phyloP scores from a whole-genome alignment of 192 early-diverging fungal species.

The Podila clonocystis region DNA sequence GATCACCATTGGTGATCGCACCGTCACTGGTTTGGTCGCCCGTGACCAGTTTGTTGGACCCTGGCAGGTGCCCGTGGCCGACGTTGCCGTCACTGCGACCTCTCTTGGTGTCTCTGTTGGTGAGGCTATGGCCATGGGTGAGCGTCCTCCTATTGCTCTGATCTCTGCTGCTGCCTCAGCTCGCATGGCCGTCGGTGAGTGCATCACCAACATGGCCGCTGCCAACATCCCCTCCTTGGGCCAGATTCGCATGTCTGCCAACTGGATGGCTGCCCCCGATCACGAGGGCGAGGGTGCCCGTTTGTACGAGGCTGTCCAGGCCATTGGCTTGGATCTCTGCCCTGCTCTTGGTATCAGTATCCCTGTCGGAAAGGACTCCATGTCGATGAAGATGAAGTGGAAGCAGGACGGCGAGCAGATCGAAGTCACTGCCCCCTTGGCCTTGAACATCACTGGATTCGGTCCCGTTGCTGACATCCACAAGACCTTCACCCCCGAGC shows the following conservation, averaged over 20 bases:
- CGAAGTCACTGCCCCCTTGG: slow-evolving; percentile 89
- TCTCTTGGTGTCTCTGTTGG: slow-evolving; percentile 81
- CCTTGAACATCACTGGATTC: slow-evolving; percentile 94
- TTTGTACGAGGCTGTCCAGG: slow-evolving; percentile 92
- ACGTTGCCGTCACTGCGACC: slow-evolving; percentile 92
- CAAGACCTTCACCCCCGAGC: slow-evolving; percentile 90
- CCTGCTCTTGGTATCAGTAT: slow-evolving; percentile 92
- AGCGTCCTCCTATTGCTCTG: slow-evolving; percentile 89
- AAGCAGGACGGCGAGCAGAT: slow-evolving; percentile 53
- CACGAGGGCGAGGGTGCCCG: slow-evolving; percentile 93
- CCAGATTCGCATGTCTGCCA: slow-evolving; percentile 89
- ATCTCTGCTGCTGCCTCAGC: slow-evolving; percentile 89
- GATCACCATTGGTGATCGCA: slow-evolving; percentile 98
- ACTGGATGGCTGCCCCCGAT: slow-evolving; percentile 98
- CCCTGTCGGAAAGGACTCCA: slow-evolving; percentile 99
- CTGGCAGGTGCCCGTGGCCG: slow-evolving; percentile 99
- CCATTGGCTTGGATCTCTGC: slow-evolving; percentile 94
- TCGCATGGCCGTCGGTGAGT: slow-evolving; percentile 97
- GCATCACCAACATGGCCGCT: slow-evolving; percentile 91
- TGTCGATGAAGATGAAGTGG: slow-evolving; percentile 99
- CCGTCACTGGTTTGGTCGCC: slow-evolving; percentile 92
- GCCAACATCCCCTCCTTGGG: slow-evolving; percentile 80
- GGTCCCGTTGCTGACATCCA: slow-evolving; percentile 88
- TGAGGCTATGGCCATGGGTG: slow-evolving; percentile 99
- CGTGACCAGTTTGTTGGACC: slow-evolving; percentile 99